phyloP scores from a whole-genome alignment of 2,329 filamentous ascomycete genomes.

The Fusarium nematophilum region DNA sequence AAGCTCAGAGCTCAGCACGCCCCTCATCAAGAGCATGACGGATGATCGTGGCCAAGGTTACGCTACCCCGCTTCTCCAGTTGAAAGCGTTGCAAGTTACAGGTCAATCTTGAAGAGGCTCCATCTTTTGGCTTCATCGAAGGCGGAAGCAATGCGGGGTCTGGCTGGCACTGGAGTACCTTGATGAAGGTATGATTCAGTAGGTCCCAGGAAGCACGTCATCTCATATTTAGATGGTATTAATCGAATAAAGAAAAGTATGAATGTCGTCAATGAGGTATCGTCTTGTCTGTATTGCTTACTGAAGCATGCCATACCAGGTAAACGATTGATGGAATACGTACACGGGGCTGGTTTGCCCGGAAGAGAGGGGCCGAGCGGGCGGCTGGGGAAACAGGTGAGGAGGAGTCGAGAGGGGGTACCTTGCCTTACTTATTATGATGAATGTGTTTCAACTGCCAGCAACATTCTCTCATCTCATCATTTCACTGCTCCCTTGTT shows the following conservation, averaged over 20 bases:
- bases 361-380: slow-evolving; percentile 39
- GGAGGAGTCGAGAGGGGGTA: slow-evolving; percentile 30
- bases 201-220: neutral
- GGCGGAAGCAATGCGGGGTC: slow-evolving; percentile 4
- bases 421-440: slow-evolving; percentile 17
- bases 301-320: too few relatives aligned
- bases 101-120: neutral
- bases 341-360: slow-evolving; percentile 5
- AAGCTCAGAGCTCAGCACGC: neutral
- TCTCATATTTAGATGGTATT: too few relatives aligned
- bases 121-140: neutral
- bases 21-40: neutral
- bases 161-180: neutral
- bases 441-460: slow-evolving; percentile 29
- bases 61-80: slow-evolving; percentile 8
- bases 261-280: too few relatives aligned
- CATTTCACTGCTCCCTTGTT: neutral
- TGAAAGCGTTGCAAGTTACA: neutral
- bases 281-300: neutral
- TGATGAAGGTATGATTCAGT: neutral
- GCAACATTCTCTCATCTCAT: slow-evolving; percentile 10
- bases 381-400: slow-evolving; percentile 17
- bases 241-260: too few relatives aligned
- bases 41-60: slow-evolving; percentile 11
- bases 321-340: neutral